Evolutionary conservation across 2,329 filamentous ascomycete species (phyloP), one percentile per base, ranked within the genome.

Genomic region (Trichoderma sp.): DNA sequence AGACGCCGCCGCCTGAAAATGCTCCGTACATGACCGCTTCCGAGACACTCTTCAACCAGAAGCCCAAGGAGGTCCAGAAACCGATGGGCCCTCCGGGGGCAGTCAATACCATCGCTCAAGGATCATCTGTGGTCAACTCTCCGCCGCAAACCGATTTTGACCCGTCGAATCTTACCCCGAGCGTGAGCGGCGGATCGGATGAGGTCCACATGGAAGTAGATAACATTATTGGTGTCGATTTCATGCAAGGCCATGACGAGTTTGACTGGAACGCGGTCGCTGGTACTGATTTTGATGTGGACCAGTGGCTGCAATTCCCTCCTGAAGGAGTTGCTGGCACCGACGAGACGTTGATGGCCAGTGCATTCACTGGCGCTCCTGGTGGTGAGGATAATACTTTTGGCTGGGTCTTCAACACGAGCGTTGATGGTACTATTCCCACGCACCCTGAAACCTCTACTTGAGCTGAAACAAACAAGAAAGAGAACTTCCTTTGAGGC

Each of bases 281-380:
- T 18, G 85, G 83, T 6, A 84, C 85, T 9, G 86, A 87, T 73
- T 84, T 89, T 72, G 87, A 89, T 70, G 86, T 89, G 68, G 86
- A 88, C 71, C 86, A 89, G 75, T 89, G 86, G 86, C 81, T 89
- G 26, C 85, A 89, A 72, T 89, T 88, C 73, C 87, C 86, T 6
- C 82, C 83, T 2, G 87, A 88, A 64, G 84, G 83, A 7, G 81
- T 82, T 12, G 83, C 81, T 72, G 80, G 79, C 43, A 76, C 77
- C 8, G 82, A 82, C n/a, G 82, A 82, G 30, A 78, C 78, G 28
- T 75, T 83, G 60, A 80, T 82, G 74, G 77, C 77, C 7, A 79
- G 77, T 6, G 76, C 82, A 28, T 80, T 82, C 66, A 76, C 76
- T 7, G 73, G 73, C 21, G 73, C 70, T 30, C 53, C 74, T 30